Percentiles rank a stretch among this genome's conserved stretches.
These are phyloP conservation scores for Udeniomyces megalosporus DNA, from an alignment of 768 basidiomycete genomes.

Conservation along the genomic window DNA sequence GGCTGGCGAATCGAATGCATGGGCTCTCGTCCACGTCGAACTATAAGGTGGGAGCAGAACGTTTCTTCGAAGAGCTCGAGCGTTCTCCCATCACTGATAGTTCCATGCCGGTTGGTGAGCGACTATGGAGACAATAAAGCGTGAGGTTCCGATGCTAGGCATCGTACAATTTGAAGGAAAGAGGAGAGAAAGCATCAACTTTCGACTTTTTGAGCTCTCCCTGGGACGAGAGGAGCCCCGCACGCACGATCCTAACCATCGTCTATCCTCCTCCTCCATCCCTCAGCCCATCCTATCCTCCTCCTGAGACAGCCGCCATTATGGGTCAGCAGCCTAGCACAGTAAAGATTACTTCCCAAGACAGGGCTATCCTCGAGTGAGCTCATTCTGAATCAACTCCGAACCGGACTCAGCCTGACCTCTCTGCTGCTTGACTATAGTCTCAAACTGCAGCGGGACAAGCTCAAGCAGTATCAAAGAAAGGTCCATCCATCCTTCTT, in stretches of 20 bases:
- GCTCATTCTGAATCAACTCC: conserved; percentile 13
- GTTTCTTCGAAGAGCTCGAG: background rate
- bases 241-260: background rate
- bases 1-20: too few relatives aligned
- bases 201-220: background rate
- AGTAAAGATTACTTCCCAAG: conserved; percentile 82
- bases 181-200: background rate
- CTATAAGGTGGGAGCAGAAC: background rate
- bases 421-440: conserved; percentile 1
- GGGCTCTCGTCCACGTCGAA: too few relatives aligned
- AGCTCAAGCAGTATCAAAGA: conserved; percentile 87
- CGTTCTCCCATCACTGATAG: background rate
- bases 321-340: conserved; percentile 28
- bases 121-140: background rate
- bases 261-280: background rate
- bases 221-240: background rate
- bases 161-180: background rate
- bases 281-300: background rate
- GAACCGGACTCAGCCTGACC: background rate
- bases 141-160: background rate
- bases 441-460: conserved; percentile 89
- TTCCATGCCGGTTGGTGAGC: background rate
- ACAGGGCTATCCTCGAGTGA: conserved; percentile 88
- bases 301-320: background rate
- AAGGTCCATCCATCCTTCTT: conserved; percentile 39